Percentiles rank a stretch among this genome's conserved stretches.
These are phyloP conservation scores for Tylopilus plumbeoviolaceoides DNA, from an alignment of 768 basidiomycete genomes.

Conservation along the genomic window DNA sequence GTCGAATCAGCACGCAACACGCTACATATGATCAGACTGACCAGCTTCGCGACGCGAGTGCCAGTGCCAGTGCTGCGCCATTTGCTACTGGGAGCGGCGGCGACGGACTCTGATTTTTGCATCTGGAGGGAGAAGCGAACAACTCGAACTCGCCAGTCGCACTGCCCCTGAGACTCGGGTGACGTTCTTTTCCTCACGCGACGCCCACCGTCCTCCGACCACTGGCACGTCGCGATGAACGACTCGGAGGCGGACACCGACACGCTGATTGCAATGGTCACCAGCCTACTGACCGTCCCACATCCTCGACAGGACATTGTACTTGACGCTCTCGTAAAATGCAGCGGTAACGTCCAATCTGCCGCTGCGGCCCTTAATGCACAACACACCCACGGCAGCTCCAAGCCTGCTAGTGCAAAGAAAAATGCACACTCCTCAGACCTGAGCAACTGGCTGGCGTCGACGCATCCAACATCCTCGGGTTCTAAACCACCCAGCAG, in stretches of 20 bases:
- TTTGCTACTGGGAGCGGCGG: not conserved
- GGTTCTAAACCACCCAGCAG: constrained; percentile 17
- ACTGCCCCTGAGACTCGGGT: constrained; percentile 1
- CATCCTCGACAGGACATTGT: constrained; percentile 39
- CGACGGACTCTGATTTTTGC: constrained; percentile 3
- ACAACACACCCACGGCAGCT: constrained; percentile 7
- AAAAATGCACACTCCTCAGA: constrained; percentile 47
- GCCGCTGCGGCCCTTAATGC: constrained; percentile 43
- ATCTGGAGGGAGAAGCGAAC: constrained; percentile 3
- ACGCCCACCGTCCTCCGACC: not conserved
- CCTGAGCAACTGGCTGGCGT: constrained; percentile 54
- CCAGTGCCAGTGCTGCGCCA: not conserved
- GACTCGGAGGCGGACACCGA: constrained; percentile 62
- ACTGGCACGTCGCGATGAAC: constrained; percentile 16
- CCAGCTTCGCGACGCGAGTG: constrained; percentile 6
- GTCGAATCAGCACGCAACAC: not conserved
- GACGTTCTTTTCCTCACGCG: not conserved
- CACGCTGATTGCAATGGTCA: constrained; percentile 60
- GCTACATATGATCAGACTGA: not conserved
- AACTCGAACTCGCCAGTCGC: not conserved
- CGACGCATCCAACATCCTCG: constrained; percentile 16
- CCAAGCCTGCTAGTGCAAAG: constrained; percentile 25
- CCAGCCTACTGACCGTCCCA: constrained; percentile 46
- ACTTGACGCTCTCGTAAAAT: constrained; percentile 55
- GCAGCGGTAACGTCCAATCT: constrained; percentile 51